Evolutionary conservation across 2,329 filamentous ascomycete genomes (phyloP), one percentile per base, ranked within the genome.

Genomic region (Claviceps capensis): DNA sequence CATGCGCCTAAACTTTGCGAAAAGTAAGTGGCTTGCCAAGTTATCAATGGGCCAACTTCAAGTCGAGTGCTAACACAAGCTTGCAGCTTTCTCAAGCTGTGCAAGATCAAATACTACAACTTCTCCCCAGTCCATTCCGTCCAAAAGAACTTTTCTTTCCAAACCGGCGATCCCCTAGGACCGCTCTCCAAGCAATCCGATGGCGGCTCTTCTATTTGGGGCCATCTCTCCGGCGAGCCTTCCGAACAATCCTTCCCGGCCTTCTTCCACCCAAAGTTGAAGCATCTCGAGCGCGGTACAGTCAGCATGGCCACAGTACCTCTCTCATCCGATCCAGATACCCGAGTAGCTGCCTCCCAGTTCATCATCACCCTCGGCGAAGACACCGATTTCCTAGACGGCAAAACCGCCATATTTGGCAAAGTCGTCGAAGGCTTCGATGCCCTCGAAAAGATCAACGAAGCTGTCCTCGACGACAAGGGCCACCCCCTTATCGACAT

Each of bases 81-180:
- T 34, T 75, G 73, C 68, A 94, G 88, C 77, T 97, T 98, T 68
- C 75, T 98, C 53, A 97, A 98, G 77, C 86, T 98, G 61, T 96
- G 93, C 81, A 97, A 97, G 72, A 76, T 89, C 70, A 98, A 96
- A 73, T 98, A 97, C 73, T 98, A 96, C 81, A 97, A 97, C 73
- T 97, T 94, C 68, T 83, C 89, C 5, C 93, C 91, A 26, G 73
- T 97, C 51, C 88, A 96, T 71, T 89, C 85, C 59, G 81, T 98
- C 40, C 93, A 96, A 65, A 93, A 91, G 67, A 83, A 88, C 69
- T 97, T 96, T 70, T 95, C 90, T 55, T 95, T 95, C 69, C 91
- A 97, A 69, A 94, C 88, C 36, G 91, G 91, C 65, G 93, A 97
- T 63, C 91, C 91, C 13, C 82, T 97, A 50, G 91, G 93, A 13